Evolutionary conservation across 257 asterid genomes (phyloP).

Genomic region (Verbena officinalis): DNA sequence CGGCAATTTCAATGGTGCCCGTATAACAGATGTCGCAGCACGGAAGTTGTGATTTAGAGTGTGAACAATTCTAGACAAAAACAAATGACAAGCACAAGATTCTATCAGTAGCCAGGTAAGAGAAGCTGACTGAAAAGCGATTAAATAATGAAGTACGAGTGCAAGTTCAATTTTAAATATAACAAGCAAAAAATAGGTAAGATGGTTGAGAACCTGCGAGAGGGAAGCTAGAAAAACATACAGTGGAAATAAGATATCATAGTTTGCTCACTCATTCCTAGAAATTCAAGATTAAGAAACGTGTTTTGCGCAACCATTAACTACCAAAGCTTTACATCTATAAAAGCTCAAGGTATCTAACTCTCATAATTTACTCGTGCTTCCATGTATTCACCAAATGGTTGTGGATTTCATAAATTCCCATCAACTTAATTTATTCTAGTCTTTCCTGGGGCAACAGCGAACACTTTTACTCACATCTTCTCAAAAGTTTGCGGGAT

Average conservation of each 20-base stretch:
- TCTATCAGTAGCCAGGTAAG: slow-evolving; percentile 15
- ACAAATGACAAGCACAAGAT: slow-evolving; percentile 29
- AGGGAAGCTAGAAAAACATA: neutral
- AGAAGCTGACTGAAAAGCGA: slow-evolving; percentile 3
- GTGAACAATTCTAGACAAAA: slow-evolving; percentile 72
- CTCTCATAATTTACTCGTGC: slow-evolving; percentile 9
- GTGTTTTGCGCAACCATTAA: slow-evolving; percentile 1
- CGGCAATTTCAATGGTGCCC: slow-evolving; percentile 60
- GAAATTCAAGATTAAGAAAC: slow-evolving; percentile 8
- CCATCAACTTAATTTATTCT: slow-evolving; percentile 2
- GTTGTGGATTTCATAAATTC: slow-evolving; percentile 12
- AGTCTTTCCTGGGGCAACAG: slow-evolving; percentile 17
- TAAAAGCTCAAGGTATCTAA: neutral
- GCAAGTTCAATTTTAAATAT: neutral
- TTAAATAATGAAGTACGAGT: neutral
- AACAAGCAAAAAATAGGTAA: neutral
- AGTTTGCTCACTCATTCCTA: slow-evolving; percentile 14
- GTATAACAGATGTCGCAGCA: slow-evolving; percentile 72
- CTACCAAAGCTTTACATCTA: neutral
- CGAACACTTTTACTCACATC: slow-evolving; percentile 50
- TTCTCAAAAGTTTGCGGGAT: slow-evolving; percentile 79
- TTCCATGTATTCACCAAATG: slow-evolving; percentile 8
- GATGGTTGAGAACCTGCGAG: neutral
- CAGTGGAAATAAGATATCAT: neutral
- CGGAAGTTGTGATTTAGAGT: slow-evolving; percentile 86